Evolutionary conservation across 768 basidiomycete species (phyloP).

Genomic region (Phlebiopsis flavidoalba): DNA sequence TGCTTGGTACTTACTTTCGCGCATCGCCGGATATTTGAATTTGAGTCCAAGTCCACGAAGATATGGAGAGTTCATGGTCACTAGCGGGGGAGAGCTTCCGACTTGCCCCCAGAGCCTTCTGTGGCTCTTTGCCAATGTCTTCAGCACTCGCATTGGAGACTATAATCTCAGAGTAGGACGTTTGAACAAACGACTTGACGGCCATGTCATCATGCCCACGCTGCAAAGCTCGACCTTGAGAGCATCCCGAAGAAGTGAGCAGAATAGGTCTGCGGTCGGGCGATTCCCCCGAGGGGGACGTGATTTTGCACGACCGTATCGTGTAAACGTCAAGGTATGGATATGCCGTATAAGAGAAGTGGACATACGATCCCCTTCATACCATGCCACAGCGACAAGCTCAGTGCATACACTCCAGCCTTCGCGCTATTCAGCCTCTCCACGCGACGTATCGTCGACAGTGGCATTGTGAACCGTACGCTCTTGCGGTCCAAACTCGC

Average conservation of each 20-base stretch:
- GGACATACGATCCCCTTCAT: slow-evolving; percentile 81
- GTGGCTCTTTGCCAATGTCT: slow-evolving; percentile 67
- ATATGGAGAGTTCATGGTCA: slow-evolving; percentile 48
- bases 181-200: slow-evolving; percentile 86
- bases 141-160: slow-evolving; percentile 42
- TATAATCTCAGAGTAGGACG: slow-evolving; percentile 92
- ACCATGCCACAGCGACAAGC: slow-evolving; percentile 90
- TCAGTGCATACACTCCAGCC: slow-evolving; percentile 94
- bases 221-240: slow-evolving; percentile 86
- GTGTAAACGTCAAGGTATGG: not conserved
- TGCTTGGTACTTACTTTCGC: slow-evolving; percentile 68
- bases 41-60: slow-evolving; percentile 76
- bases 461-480: slow-evolving; percentile 84
- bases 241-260: slow-evolving; percentile 79
- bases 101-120: slow-evolving; percentile 48
- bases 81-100: slow-evolving; percentile 21
- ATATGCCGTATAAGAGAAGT: not conserved
- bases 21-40: slow-evolving; percentile 90
- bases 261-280: slow-evolving; percentile 92
- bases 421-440: slow-evolving; percentile 91
- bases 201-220: slow-evolving; percentile 91
- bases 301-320: slow-evolving; percentile 79
- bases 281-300: slow-evolving; percentile 87
- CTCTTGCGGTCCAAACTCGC: slow-evolving; percentile 88
- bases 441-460: slow-evolving; percentile 89